Conservation (phyloP, 495 filamentous ascomycete species). For the Neurospora sp. region DNA sequence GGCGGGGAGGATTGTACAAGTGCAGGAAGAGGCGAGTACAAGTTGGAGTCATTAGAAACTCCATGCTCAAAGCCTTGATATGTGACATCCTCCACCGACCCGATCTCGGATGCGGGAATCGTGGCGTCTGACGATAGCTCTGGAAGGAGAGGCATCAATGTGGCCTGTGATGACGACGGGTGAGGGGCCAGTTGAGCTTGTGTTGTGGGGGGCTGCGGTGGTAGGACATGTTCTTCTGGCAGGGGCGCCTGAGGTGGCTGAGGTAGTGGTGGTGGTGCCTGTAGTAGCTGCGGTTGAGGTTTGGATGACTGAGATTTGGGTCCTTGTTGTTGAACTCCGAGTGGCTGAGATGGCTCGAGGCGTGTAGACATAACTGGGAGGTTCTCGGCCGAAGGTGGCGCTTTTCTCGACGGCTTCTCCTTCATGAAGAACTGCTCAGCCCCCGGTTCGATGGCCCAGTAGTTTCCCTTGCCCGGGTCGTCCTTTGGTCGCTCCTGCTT, state of each 20-base stretch:
- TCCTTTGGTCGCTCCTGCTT: conserved; percentile 95
- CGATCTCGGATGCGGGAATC: conserved; percentile 74
- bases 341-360: conserved; percentile 25
- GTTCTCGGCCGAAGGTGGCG: conserved; percentile 31
- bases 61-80: conserved; percentile 38
- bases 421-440: conserved; percentile 82
- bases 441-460: conserved; percentile 88
- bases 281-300: conserved; percentile 5
- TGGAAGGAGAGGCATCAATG: conserved; percentile 17
- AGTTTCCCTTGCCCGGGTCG: conserved; percentile 97
- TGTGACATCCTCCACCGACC: conserved; percentile 48
- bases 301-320: not conserved
- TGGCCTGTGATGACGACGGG: conserved; percentile 19
- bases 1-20: conserved; percentile 81
- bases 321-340: not conserved
- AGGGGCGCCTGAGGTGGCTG: conserved; percentile 2
- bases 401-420: conserved; percentile 57
- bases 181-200: conserved; percentile 25
- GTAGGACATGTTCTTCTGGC: conserved; percentile 19
- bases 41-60: conserved; percentile 45
- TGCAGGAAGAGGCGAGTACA: conserved; percentile 47
- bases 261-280: not conserved
- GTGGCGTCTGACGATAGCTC: conserved; percentile 94
- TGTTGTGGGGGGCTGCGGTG: conserved; percentile 15
- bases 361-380: conserved; percentile 38